These are phyloP conservation scores for Phycomyces nitens DNA, from an alignment of 192 early-diverging fungal species.

Conservation along the genomic window DNA sequence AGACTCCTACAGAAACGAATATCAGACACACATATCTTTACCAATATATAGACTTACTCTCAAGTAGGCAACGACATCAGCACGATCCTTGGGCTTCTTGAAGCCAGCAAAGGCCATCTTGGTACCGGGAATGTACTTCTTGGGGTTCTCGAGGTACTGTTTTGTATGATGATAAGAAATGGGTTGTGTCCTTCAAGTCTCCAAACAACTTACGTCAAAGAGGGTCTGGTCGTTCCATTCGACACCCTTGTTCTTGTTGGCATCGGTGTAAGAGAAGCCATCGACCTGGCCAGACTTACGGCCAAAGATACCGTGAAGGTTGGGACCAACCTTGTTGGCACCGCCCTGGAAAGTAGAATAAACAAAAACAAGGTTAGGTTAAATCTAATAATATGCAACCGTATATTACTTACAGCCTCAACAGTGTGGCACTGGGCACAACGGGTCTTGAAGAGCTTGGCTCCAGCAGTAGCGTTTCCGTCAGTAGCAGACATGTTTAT, in stretches of 20 bases:
- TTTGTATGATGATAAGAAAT: too few species aligned
- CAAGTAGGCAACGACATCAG: conserved; percentile 90
- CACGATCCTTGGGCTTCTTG: conserved; percentile 78
- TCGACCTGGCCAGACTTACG: conserved; percentile 81
- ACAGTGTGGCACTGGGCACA: conserved; percentile 98
- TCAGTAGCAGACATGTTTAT: conserved; percentile 17
- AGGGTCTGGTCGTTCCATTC: conserved; percentile 87
- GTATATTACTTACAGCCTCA: conserved; percentile 55
- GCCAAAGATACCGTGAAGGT: conserved; percentile 90
- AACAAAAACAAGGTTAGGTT: conserved; percentile 4
- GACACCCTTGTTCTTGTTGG: conserved; percentile 84
- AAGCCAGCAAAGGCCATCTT: conserved; percentile 98
- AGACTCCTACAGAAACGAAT: background rate
- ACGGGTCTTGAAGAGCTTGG: conserved; percentile 90
- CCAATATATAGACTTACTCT: conserved; percentile 49
- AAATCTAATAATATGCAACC: too few species aligned
- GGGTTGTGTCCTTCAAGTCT: background rate
- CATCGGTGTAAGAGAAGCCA: conserved; percentile 91
- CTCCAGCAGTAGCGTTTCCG: conserved; percentile 37
- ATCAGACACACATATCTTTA: background rate
- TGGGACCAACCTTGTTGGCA: conserved; percentile 94
- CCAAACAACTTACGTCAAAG: conserved; percentile 48
- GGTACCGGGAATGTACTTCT: conserved; percentile 93
- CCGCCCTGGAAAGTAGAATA: conserved; percentile 49
- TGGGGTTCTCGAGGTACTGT: conserved; percentile 96